Base-by-base conservation (phyloP, 495 filamentous ascomycete genomes). In the Lasiosphaeria miniovina region DNA sequence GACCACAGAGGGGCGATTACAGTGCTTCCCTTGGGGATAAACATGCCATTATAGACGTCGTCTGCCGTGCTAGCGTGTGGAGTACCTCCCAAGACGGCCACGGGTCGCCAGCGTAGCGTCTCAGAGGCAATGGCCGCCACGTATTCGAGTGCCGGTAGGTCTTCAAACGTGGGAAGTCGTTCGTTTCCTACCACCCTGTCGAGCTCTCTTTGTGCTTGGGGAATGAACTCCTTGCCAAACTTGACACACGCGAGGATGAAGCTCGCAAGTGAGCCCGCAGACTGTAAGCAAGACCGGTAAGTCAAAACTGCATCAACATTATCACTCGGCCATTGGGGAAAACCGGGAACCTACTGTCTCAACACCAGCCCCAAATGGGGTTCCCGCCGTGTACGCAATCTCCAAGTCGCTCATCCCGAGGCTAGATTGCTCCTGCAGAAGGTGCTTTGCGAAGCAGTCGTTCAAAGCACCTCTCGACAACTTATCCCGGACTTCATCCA, bases 341-440 rank as follows among this genome's bases (percentile, higher is more conserved):
- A 17, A 15, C 70, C 6, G 70, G 74, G 62, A 70, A 65, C 71
- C 72, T 52, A 84, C 84, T 4, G 86, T 88, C 66, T 88, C 86
- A n/a, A 81, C 80, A 11, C 86, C 86, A 11, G 86, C 86, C 3
- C 83, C 84, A 58, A 88, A 87, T 5, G 87, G 74, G 0, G 78
- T 79, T 10, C 81, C 82, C 4, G 83, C 81, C 1, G 84, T 71
- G 63, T 82, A 84, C 2, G 79, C 79, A 54, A 85, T 74, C 63
- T 86, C 80, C 12, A 79, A 76, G 48, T 85, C 82, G 5, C 74
- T 74, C 58, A 80, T 78, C 4, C 75, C 74, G 36, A 79, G 68
- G 17, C 66, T 73, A 10, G 76, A 64, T 32, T 78, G 71, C 59
- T 81, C 74, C 43, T 77, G 70, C 46, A 84, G 68, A 3, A 84